Evolutionary conservation across 2,329 filamentous ascomycete species (phyloP).

Genomic region (Cladosporium oxysporum): DNA sequence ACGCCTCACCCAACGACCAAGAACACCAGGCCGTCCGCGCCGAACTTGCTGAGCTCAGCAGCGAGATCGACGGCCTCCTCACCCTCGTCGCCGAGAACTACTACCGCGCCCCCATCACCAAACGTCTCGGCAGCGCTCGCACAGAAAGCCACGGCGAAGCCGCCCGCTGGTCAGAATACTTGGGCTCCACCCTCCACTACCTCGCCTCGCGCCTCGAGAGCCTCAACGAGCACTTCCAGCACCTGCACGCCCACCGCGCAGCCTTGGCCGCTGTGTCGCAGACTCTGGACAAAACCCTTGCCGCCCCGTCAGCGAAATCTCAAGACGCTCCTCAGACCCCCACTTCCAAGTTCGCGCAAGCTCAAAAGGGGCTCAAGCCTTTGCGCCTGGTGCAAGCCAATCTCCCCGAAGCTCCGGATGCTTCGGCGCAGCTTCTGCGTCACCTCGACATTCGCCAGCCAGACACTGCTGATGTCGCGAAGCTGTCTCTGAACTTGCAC

Average conservation of each 20-base stretch:
- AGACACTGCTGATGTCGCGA: slow-evolving; percentile 23
- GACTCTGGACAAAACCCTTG: slow-evolving; percentile 26
- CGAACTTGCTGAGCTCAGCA: slow-evolving; percentile 68
- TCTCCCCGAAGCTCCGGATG: slow-evolving; percentile 33
- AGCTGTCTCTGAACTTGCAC: slow-evolving; percentile 32
- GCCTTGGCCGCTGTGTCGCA: slow-evolving; percentile 29
- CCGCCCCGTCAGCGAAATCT: background rate
- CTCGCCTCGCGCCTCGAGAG: slow-evolving; percentile 39
- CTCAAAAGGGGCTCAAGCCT: slow-evolving; percentile 32
- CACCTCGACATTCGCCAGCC: slow-evolving; percentile 31
- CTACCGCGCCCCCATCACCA: slow-evolving; percentile 62
- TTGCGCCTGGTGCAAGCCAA: slow-evolving; percentile 36
- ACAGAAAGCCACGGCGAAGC: slow-evolving; percentile 39
- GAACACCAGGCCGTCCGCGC: slow-evolving; percentile 52
- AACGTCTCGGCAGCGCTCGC: slow-evolving; percentile 40
- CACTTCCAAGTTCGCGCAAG: slow-evolving; percentile 1
- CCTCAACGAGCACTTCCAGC: slow-evolving; percentile 31
- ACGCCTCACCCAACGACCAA: slow-evolving; percentile 55
- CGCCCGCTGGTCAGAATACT: slow-evolving; percentile 47
- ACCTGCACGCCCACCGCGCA: slow-evolving; percentile 32
- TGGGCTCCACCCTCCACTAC: slow-evolving; percentile 45
- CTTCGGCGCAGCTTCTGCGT: slow-evolving; percentile 32
- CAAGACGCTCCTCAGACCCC: background rate
- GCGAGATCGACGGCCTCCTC: slow-evolving; percentile 68
- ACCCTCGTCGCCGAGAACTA: slow-evolving; percentile 72